A percentile compares a stretch with the other conserved stretches of the same genome.
These are phyloP conservation scores for Arctium lappa DNA, from an alignment of 129 eudicot species.

Conservation along the genomic window DNA sequence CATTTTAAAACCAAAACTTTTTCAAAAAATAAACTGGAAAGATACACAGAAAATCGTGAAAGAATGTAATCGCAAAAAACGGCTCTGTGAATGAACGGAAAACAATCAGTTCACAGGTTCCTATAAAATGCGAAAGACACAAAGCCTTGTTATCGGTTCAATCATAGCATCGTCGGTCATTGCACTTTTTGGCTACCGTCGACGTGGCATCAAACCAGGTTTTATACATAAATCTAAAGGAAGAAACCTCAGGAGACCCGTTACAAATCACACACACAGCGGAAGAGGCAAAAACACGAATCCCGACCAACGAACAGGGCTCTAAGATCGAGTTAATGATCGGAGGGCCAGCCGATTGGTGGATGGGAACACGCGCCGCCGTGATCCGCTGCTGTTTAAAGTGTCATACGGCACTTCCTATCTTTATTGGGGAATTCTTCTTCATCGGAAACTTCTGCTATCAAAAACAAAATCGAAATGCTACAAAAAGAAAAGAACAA, in stretches of 20 bases:
- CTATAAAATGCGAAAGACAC: conserved; percentile 68
- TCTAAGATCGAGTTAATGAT: conserved; percentile 18
- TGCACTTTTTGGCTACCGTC: conserved; percentile 58
- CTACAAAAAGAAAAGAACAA: background rate
- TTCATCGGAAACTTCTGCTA: conserved; percentile 42
- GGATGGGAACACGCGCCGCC: conserved; percentile 52
- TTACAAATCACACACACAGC: conserved; percentile 84
- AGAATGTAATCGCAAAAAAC: conserved; percentile 74
- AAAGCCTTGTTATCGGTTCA: conserved; percentile 52
- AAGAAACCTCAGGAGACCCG: conserved; percentile 87
- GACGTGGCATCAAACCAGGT: conserved; percentile 88
- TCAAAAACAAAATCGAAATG: background rate
- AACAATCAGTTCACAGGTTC: conserved; percentile 71
- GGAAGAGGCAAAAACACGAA: background rate
- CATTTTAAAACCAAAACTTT: too few relatives aligned
- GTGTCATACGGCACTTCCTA: conserved; percentile 99
- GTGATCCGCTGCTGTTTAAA: conserved; percentile 41
- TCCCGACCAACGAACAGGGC: conserved; percentile 12
- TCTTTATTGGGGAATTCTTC: conserved; percentile 71
- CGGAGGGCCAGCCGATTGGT: conserved; percentile 25
- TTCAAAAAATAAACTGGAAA: too few relatives aligned
- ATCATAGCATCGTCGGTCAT: conserved; percentile 82
- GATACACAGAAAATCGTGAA: too few relatives aligned
- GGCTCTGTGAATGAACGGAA: conserved; percentile 75
- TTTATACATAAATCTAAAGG: background rate